Base-by-base conservation (phyloP, 2,329 filamentous ascomycete genomes). In the Pseudogymnoascus sp. region DNA sequence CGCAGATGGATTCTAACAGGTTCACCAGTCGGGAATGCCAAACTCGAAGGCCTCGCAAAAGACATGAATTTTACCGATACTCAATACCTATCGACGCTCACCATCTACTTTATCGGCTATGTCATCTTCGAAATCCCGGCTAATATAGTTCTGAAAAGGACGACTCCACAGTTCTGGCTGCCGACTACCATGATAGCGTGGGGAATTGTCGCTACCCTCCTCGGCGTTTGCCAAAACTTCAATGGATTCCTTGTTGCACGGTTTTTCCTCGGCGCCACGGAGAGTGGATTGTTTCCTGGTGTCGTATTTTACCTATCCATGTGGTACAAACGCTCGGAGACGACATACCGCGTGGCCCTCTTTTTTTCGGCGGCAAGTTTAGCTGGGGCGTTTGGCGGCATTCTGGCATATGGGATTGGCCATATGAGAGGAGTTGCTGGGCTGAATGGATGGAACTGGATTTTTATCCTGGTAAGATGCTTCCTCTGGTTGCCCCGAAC, bases 271-370 rank as follows among this genome's bases (percentile, higher is more conserved):
- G 81, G 81, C 16, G 78, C 84, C 1, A 73, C 81, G 0, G 81
- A 84, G 64, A 77, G 76, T 11, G 89, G 89, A 6, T 78, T 93
- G 0, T 91, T 90, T 69, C 88, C 88, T 0, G 87, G 87, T 1
- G 83, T 92, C 14, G 89, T 88, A 66, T 93, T 91, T 72, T 92
- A 92, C 70, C 80, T 94, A 0, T 89, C 86, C 0, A 92, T 88
- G 70, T 95, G 69, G 69, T 84, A 84, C 43, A 80, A 80, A 65
- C 71, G 81, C 11, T 75, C 76, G 0, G 81, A 84, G 67, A 72
- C 79, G 2, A 80, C 83, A 62, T 83, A 80, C 37, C 76, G 81
- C 0, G 78, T 84, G 35, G 81, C 81, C 0, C 71, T 84, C 0
- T 84, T 84, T 70, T 84, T 84, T 65, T 79, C 77, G 8, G 79